Evolutionary conservation across 257 asterid species (phyloP), one percentile per base, ranked within the genome.

Genomic region (Petrea volubilis): DNA sequence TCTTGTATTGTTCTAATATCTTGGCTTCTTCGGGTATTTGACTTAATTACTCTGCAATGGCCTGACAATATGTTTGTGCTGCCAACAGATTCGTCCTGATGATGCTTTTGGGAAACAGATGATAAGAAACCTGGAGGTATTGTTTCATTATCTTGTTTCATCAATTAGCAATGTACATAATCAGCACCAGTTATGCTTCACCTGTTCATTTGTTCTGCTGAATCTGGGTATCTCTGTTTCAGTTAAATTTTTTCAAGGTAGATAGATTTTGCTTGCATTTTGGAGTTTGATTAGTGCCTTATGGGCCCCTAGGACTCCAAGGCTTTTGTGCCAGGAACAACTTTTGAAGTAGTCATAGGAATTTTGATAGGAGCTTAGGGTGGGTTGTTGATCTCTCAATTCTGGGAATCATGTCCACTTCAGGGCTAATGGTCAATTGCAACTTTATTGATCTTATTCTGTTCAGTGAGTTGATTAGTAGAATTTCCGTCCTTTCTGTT

Each of bases 31-130:
- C 25, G 50, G 29, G 60, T 70, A 47, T 50, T 72, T 21, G 25
- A 31, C 77, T 57, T 52, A 41, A 18, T 68, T 56, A 47, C 5
- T 11, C 67, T 67, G 24, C 58, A 50, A 27, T 63, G 40, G 29
- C 58, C 61, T 73, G 70, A 67, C 28, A 52, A 60, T 57, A 74
- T 43, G 24, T 56, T 57, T 75, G 17, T 58, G 71, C 57, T 58
- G 53, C 69, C 53, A 31, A 71, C 82, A 95, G 99, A 95, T 95
- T 78, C 99, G 59, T 80, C 99, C 99, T 21, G 85, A 95, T 68
- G 99, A 95, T 80, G 98, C 99, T 38, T 95, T 95, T 82, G 99
- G 99, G 67, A 91, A 90, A 82, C 99, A 95, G 74, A 95, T 95
- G 99, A 87, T 95, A 56, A 87, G 81, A 80, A 95, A 95, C 78